Conservation (phyloP, 306 rosid species). For the Hippophae tibetana region DNA sequence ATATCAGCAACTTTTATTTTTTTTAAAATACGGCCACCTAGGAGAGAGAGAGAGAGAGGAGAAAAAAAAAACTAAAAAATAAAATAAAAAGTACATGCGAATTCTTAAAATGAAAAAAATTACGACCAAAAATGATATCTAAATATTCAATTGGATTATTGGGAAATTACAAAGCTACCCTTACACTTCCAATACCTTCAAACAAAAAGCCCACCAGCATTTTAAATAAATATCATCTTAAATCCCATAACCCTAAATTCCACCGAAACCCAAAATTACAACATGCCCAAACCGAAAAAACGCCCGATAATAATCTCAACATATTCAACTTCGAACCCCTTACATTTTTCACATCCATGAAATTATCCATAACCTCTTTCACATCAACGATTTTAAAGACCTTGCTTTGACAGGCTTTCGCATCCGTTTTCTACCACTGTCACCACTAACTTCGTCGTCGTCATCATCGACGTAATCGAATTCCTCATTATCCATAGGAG, state of each 20-base stretch:
- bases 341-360: conserved; percentile 1
- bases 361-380: conserved; percentile 2
- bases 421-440: conserved; percentile 25
- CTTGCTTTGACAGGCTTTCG: conserved; percentile 82
- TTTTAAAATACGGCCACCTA: too few species aligned
- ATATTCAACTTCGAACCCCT: conserved; percentile 1
- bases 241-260: conserved; percentile 1
- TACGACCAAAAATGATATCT: too few species aligned
- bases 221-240: background rate
- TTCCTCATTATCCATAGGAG: conserved; percentile 16
- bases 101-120: too few species aligned
- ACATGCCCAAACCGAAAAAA: too few species aligned
- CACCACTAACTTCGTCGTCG: conserved; percentile 20
- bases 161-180: too few species aligned
- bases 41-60: too few species aligned
- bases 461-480: conserved; percentile 40
- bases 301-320: background rate
- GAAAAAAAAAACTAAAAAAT: too few species aligned
- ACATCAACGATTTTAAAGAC: conserved; percentile 82
- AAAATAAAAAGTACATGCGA: too few species aligned
- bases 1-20: too few species aligned
- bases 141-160: too few species aligned
- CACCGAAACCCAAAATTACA: too few species aligned
- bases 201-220: background rate
- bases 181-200: conserved; percentile 3